Evolutionary conservation across 495 filamentous ascomycete genomes (phyloP), one percentile per base, ranked within the genome.

Genomic region (Aspergillus bridgeri): DNA sequence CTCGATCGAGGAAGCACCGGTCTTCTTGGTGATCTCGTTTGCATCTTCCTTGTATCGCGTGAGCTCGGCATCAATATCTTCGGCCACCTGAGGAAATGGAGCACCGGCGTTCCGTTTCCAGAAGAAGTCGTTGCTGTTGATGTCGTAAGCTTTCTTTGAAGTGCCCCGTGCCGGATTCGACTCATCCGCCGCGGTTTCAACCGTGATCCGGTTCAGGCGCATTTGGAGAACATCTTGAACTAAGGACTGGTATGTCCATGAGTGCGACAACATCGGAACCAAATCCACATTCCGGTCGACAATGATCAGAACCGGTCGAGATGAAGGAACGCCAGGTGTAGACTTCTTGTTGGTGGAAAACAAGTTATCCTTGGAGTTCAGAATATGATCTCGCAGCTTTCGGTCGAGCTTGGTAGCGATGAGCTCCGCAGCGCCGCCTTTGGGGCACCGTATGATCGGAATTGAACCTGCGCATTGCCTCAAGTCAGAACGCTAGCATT

Each of bases 241-340:
- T 18, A 99, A 81, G 1, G 92, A 96, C 67, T 98, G 94, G 66
- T 99, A 99, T 4, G 92, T 97, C 94, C 94, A 99, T 2, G 92
- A 96, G 73, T 99, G 94, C 21, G 92, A 96, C 1, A 98, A 81
- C 95, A 98, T 98, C n/a, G 95, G 92, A 57, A 96, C 90, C 38
- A 98, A 71, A 72, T 99, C 94, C 21, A 99, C 86, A 60, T 95
- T 98, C 58, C 94, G 88, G 73, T 98, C 94, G 46, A 96, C 86
- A 51, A 97, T 86, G 56, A 97, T 81, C 53, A 97, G 81, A 0
- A 96, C 90, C 0, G 92, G 92, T 25, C 92, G 79, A 20, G 89
- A 87, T 3, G 84, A 83, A 2, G 87, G 81, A 2, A 89, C 85
- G 3, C 87, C 82, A 3, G 80, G 72, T 18, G 80, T 69, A 45